A percentile compares a stretch with the other conserved stretches of the same genome.
Conservation (phyloP, 1,284 basidiomycete genomes). For the Sporisorium sorghi region DNA sequence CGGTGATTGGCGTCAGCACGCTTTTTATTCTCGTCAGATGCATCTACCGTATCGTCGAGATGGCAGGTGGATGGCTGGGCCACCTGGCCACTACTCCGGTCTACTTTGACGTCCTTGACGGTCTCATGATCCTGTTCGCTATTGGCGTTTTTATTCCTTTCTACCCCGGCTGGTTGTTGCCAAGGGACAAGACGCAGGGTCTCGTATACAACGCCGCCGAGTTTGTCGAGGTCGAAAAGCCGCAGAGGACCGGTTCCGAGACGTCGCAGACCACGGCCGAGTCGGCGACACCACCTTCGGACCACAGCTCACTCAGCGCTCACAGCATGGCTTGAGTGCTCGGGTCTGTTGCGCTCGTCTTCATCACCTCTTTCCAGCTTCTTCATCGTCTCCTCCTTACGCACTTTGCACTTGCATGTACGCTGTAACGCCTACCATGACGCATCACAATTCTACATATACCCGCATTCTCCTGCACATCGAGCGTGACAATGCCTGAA, state of each 20-base stretch:
- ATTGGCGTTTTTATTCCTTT: constrained; percentile 45
- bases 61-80: constrained; percentile 48
- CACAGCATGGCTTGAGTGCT: not conserved
- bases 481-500: too few species aligned
- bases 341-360: too few species aligned
- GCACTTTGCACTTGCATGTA: too few species aligned
- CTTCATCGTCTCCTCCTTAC: too few species aligned
- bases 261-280: constrained; percentile 1
- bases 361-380: too few species aligned
- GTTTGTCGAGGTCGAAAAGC: constrained; percentile 16
- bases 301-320: constrained; percentile 14
- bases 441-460: too few species aligned
- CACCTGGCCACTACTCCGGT: constrained; percentile 37
- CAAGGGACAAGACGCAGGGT: constrained; percentile 21
- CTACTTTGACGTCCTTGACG: constrained; percentile 46
- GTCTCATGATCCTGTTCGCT: constrained; percentile 44
- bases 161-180: constrained; percentile 38
- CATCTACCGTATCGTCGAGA: constrained; percentile 54
- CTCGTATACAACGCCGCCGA: constrained; percentile 28
- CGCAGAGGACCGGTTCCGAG: constrained; percentile 3
- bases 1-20: constrained; percentile 37
- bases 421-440: too few species aligned
- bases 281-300: constrained; percentile 4
- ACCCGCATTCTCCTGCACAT: too few species aligned
- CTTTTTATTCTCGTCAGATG: constrained; percentile 46